phyloP scores from a whole-genome alignment of 768 basidiomycete genomes.

The Phaeotremella skinneri region DNA sequence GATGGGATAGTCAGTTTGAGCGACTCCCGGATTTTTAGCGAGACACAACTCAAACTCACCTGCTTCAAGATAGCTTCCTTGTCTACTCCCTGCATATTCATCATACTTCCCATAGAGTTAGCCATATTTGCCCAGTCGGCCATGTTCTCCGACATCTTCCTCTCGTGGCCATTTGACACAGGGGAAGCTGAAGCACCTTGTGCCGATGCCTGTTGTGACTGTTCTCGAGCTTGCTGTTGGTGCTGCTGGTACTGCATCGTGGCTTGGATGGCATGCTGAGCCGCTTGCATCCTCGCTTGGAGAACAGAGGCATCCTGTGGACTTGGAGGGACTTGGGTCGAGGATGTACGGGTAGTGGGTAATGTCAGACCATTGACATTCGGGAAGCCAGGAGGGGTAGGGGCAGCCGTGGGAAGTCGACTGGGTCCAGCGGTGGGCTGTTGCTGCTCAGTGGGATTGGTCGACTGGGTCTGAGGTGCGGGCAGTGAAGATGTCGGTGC shows the following conservation, averaged over 20 bases:
- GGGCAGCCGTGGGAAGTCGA: slow-evolving; percentile 3
- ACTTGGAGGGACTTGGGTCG: slow-evolving; percentile 9
- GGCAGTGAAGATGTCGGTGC: background rate
- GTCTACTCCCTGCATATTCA: slow-evolving; percentile 20
- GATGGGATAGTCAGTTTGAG: background rate
- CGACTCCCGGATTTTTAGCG: slow-evolving; percentile 5
- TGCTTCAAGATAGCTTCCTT: slow-evolving; percentile 41
- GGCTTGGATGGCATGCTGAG: slow-evolving; percentile 26
- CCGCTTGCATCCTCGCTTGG: slow-evolving; percentile 16
- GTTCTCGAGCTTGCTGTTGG: slow-evolving; percentile 11
- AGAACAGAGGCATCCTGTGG: background rate
- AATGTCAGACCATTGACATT: slow-evolving; percentile 10
- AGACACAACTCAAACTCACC: slow-evolving; percentile 19
- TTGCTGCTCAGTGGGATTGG: too few relatives aligned
- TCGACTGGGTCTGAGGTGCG: background rate
- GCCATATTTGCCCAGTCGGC: slow-evolving; percentile 26
- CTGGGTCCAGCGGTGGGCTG: background rate
- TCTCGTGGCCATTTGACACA: background rate
- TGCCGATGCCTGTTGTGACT: slow-evolving; percentile 14
- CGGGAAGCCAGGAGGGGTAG: slow-evolving; percentile 1
- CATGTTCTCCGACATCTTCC: background rate
- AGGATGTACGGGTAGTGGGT: slow-evolving; percentile 5
- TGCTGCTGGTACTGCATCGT: slow-evolving; percentile 15
- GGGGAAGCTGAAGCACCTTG: background rate
- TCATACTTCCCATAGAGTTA: slow-evolving; percentile 14